Conservation (phyloP, 1,284 basidiomycete genomes). For the Rhodotorula sp. region DNA sequence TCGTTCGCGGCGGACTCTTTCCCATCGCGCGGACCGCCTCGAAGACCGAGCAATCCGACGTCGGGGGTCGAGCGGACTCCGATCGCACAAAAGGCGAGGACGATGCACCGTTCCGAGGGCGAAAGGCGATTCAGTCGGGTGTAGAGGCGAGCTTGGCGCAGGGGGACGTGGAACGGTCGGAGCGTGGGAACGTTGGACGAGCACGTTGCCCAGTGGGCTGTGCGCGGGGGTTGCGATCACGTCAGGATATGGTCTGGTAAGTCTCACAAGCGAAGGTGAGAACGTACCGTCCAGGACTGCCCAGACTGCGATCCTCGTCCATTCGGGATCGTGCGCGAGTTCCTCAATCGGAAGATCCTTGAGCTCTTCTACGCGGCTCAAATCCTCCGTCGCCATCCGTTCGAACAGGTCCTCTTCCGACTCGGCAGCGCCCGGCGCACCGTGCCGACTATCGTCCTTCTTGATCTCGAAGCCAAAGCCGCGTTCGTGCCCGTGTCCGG, state of each 20-base stretch:
- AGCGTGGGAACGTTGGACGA: conserved; percentile 7
- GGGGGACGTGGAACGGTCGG: neutral
- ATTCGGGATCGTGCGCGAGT: neutral
- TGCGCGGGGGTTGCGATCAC: too few relatives aligned
- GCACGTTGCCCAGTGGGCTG: conserved; percentile 11
- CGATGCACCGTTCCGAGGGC: neutral
- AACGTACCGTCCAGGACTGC: neutral
- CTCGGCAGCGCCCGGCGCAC: neutral
- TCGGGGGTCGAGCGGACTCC: neutral
- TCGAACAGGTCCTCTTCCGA: neutral
- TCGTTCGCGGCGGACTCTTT: neutral
- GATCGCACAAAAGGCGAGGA: neutral
- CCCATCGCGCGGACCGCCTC: neutral
- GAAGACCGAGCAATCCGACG: neutral
- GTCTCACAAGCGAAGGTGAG: neutral
- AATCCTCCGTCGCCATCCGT: neutral
- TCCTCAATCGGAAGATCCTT: neutral
- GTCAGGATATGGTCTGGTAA: neutral
- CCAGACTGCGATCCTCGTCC: conserved; percentile 8
- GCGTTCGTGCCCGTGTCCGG: too few relatives aligned
- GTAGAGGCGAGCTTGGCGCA: conserved; percentile 6
- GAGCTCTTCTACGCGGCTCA: neutral
- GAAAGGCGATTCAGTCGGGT: neutral
- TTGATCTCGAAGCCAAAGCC: too few relatives aligned
- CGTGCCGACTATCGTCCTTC: neutral